These are phyloP conservation scores for Inonotus obliquus DNA, from an alignment of 1,284 basidiomycete species.

Conservation along the genomic window DNA sequence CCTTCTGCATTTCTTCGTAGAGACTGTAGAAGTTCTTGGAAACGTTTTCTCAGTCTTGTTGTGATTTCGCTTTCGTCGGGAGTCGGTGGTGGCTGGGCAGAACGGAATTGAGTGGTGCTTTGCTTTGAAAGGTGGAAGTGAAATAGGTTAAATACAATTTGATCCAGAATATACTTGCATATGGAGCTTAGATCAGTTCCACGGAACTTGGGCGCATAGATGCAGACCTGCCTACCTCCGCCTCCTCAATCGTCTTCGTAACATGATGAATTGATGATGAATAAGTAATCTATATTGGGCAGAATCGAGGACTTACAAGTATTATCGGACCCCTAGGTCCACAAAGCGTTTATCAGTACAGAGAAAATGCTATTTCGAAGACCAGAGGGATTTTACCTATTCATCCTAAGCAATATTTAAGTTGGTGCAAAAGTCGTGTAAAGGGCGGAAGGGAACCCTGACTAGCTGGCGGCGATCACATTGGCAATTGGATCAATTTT, in stretches of 20 bases:
- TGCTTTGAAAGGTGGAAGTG: background rate
- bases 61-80: slow-evolving; percentile 26
- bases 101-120: background rate
- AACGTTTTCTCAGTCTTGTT: slow-evolving; percentile 25
- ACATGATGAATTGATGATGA: background rate
- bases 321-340: slow-evolving; percentile 13
- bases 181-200: background rate
- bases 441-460: background rate
- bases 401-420: slow-evolving; percentile 3
- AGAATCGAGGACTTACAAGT: slow-evolving; percentile 1
- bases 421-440: background rate
- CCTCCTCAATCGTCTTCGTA: slow-evolving; percentile 29
- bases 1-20: slow-evolving; percentile 27
- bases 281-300: background rate
- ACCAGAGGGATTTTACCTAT: slow-evolving; percentile 1
- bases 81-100: slow-evolving; percentile 25
- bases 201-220: background rate
- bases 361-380: background rate
- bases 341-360: background rate
- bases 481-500: background rate
- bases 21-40: slow-evolving; percentile 26
- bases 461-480: background rate
- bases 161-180: slow-evolving; percentile 27
- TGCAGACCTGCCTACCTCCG: slow-evolving; percentile 22
- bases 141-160: slow-evolving; percentile 22